phyloP scores from a whole-genome alignment of 257 asterid species.

The Salvia miltiorrhiza region DNA sequence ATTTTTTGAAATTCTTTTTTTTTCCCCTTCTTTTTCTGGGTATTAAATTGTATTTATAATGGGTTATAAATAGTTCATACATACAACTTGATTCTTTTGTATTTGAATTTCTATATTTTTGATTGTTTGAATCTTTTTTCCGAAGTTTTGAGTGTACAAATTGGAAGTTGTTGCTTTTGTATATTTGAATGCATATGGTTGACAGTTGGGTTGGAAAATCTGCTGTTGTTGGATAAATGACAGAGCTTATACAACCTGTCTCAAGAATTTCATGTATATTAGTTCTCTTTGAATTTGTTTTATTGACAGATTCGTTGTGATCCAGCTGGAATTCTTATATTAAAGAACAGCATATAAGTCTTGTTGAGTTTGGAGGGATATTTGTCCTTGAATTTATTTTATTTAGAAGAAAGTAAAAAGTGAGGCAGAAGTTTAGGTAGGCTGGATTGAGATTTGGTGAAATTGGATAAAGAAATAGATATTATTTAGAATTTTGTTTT shows the following conservation, averaged over 20 bases:
- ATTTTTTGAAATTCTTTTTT: background rate
- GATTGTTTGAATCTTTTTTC: background rate
- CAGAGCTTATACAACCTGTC: background rate
- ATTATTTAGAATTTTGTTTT: no score
- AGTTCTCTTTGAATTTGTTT: background rate
- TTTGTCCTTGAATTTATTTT: background rate
- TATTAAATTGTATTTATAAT: constrained; percentile 22
- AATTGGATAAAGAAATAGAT: background rate
- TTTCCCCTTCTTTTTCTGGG: background rate
- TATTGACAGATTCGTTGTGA: background rate
- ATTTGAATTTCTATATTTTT: constrained; percentile 7
- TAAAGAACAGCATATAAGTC: background rate
- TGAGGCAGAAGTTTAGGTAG: background rate
- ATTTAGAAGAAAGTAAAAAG: background rate
- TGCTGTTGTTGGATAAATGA: background rate
- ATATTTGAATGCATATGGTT: background rate
- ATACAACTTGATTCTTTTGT: constrained; percentile 14
- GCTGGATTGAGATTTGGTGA: constrained; percentile 4
- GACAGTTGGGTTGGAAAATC: constrained; percentile 2
- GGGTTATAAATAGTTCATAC: constrained; percentile 6
- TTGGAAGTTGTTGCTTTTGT: background rate
- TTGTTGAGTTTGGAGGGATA: background rate
- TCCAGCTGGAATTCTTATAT: constrained; percentile 11
- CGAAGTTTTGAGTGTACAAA: background rate
- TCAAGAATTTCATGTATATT: background rate